A percentile compares a stretch with the other conserved stretches of the same genome.
These are phyloP conservation scores for Copromyces sp. DNA, from an alignment of 495 filamentous ascomycete species.

Conservation along the genomic window DNA sequence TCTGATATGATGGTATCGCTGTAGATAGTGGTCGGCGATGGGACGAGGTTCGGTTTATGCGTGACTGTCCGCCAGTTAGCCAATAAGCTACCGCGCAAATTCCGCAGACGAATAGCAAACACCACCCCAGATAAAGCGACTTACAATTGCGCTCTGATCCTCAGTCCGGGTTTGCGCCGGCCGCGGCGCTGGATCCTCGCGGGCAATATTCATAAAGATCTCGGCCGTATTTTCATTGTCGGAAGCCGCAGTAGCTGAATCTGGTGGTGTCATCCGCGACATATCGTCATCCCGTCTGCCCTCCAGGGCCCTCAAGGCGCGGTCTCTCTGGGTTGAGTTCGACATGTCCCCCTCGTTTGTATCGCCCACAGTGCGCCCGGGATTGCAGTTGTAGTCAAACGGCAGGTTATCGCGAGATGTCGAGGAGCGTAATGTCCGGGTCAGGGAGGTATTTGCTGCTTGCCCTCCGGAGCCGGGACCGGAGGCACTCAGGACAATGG, in stretches of 20 bases:
- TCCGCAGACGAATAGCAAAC: background rate
- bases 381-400: conserved; percentile 41
- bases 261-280: conserved; percentile 29
- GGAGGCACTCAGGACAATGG: conserved; percentile 5
- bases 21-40: conserved; percentile 38
- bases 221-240: conserved; percentile 41
- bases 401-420: conserved; percentile 37
- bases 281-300: conserved; percentile 31
- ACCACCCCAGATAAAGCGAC: conserved; percentile 9
- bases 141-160: conserved; percentile 32
- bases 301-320: conserved; percentile 39
- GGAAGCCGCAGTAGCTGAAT: conserved; percentile 29
- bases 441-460: conserved; percentile 35
- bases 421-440: conserved; percentile 41
- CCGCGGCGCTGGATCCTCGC: conserved; percentile 35
- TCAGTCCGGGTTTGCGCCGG: conserved; percentile 15
- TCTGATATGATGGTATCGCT: conserved; percentile 27
- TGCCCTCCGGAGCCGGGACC: conserved; percentile 13
- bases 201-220: conserved; percentile 43
- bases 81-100: background rate
- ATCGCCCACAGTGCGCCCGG: conserved; percentile 21
- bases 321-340: conserved; percentile 37
- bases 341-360: conserved; percentile 27
- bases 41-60: conserved; percentile 24
- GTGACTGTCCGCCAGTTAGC: conserved; percentile 23